These are phyloP conservation scores for Helenozyma baotianmanensis DNA, from an alignment of 805 yeast species.

Conservation along the genomic window DNA sequence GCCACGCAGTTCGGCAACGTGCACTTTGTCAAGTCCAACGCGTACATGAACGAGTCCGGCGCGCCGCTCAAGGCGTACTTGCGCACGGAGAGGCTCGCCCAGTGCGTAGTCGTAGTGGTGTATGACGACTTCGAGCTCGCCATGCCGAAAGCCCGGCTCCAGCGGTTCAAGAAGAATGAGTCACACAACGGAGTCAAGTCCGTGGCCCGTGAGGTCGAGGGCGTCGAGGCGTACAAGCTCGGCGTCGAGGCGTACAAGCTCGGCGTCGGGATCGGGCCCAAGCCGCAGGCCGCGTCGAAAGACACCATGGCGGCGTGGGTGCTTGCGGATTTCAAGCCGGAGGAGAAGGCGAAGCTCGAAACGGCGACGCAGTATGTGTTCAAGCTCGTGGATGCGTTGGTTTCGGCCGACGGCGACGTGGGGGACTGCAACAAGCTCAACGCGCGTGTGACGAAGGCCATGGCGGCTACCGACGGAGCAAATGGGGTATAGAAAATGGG, in stretches of 20 bases:
- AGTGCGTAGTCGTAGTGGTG: conserved; percentile 20
- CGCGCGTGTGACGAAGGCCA: conserved; percentile 13
- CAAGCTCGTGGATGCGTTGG: conserved; percentile 19
- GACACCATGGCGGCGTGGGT: conserved; percentile 40
- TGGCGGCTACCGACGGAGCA: too few species aligned
- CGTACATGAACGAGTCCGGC: conserved; percentile 39
- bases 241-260: conserved; percentile 21
- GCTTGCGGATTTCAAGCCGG: conserved; percentile 26
- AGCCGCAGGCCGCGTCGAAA: conserved; percentile 29
- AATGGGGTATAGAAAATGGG: too few species aligned
- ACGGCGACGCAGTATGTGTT: conserved; percentile 13
- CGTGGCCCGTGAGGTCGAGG: conserved; percentile 11
- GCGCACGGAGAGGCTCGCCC: conserved; percentile 14
- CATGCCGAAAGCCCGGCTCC: conserved; percentile 27
- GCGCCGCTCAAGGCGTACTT: conserved; percentile 24
- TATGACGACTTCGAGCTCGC: conserved; percentile 37
- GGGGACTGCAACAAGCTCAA: conserved; percentile 27
- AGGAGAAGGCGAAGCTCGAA: conserved; percentile 19
- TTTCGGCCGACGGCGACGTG: conserved; percentile 19
- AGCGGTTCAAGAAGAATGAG: conserved; percentile 30
- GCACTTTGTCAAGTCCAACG: conserved; percentile 31
- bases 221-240: conserved; percentile 1
- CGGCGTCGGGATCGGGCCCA: conserved; percentile 41
- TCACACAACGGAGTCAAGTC: conserved; percentile 38
- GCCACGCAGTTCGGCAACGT: conserved; percentile 19